Percentiles rank a stretch among this genome's conserved stretches.
phyloP scores from a whole-genome alignment of 495 filamentous ascomycete species.

The Podospora pseudoanserina region DNA sequence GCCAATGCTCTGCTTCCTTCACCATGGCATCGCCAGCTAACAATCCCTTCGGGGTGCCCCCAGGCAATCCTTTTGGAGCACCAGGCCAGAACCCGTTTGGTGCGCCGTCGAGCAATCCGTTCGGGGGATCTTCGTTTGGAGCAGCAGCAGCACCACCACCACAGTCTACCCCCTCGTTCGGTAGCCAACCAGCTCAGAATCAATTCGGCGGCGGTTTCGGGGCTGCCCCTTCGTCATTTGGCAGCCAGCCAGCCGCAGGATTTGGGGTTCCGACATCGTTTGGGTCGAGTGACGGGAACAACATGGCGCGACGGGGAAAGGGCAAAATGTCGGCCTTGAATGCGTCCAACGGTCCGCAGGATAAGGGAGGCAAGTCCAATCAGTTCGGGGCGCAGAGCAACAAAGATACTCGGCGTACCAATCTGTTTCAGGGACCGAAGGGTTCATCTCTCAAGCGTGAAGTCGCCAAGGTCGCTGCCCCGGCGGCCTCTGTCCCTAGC shows the following conservation, averaged over 20 bases:
- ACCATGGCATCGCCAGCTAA: constrained; percentile 28
- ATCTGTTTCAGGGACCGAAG: constrained; percentile 1
- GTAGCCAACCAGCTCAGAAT: constrained; percentile 6
- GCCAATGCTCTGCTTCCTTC: constrained; percentile 24
- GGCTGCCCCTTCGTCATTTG: constrained; percentile 15
- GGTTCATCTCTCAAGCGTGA: constrained; percentile 7
- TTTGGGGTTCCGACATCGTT: constrained; percentile 6
- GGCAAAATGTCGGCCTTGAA: not conserved
- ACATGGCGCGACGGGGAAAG: constrained; percentile 1
- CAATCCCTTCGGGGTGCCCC: constrained; percentile 30
- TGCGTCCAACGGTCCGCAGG: not conserved
- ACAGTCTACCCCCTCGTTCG: constrained; percentile 8
- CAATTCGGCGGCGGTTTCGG: not conserved
- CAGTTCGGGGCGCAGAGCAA: constrained; percentile 13
- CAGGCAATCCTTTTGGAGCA: constrained; percentile 18
- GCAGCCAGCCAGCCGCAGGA: constrained; percentile 5
- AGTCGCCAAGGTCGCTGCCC: constrained; percentile 3
- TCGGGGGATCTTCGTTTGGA: constrained; percentile 12
- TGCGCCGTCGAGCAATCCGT: constrained; percentile 1
- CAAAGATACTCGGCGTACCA: not conserved
- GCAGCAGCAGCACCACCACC: constrained; percentile 9
- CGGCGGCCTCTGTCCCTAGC: not conserved
- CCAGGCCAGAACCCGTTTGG: constrained; percentile 11
- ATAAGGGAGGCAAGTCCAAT: not conserved
- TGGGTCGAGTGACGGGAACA: not conserved